Base-by-base conservation (phyloP, 164 flowering plant genomes). In the Nymphaea colorata region DNA sequence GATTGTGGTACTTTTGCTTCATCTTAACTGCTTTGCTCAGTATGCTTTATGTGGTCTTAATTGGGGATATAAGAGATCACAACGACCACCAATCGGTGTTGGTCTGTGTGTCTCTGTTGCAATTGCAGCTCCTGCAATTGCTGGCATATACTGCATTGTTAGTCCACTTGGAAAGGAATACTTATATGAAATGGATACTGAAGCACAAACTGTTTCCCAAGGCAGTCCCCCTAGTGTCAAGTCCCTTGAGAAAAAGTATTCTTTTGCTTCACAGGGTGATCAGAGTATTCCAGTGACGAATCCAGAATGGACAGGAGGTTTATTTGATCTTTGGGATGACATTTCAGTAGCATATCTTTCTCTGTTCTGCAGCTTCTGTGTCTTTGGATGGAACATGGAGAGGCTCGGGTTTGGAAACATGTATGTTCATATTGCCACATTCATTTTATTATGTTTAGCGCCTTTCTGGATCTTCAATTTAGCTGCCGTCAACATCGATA, bases 311-410 rank as follows among this genome's bases (percentile, higher is more conserved):
- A 83, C 82, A 51, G 99, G 98, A 10, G 89, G 99, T n/a, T 65
- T 91, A 61, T 76, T 88, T 71, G 96, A 94, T 67, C 69, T 91
- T 18, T 90, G 98, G 96, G 86, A 94, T 44, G 96, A 91, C 73
- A 85, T 88, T 55, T 81, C 87, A 66, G 59, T 83, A 18, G 93
- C 99, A 3, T 90, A 85, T 74, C 89, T 90, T 44, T 87, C 98
- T 0, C 77, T 94, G 3, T 91, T 94, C 72, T 94, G 97, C 73
- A 75, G 82, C 62, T 91, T 83, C 74, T 94, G 98, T 80, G 89
- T 91, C 25, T 91, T 94, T 67, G 99, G 99, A 42, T 91, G 98
- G 99, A 94, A 94, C 64, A 91, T 91, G 98, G 96, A 91, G 77
- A 87, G 98, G 61, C 87, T 94, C 57, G 96, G 97, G 7, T 88